phyloP scores from a whole-genome alignment of 2,329 filamentous ascomycete genomes.

The Paraconiothyrium brasiliense region DNA sequence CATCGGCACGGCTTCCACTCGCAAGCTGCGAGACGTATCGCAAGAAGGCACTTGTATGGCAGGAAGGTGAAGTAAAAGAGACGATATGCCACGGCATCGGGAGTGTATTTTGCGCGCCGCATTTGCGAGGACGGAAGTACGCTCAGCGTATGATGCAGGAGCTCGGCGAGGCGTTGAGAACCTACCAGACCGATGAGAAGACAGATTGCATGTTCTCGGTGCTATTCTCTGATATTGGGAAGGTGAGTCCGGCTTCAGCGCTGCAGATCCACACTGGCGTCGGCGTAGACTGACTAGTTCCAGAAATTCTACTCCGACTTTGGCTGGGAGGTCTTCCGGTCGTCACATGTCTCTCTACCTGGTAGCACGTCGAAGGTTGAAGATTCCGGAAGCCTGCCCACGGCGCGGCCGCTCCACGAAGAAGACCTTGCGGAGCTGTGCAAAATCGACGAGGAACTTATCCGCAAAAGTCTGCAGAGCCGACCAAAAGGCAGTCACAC shows the following conservation, averaged over 20 bases:
- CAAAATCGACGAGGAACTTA: conserved; percentile 68
- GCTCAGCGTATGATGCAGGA: conserved; percentile 81
- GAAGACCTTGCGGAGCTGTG: conserved; percentile 71
- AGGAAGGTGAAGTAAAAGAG: conserved; percentile 61
- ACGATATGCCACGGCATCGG: conserved; percentile 77
- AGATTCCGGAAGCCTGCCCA: conserved; percentile 21
- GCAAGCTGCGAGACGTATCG: conserved; percentile 67
- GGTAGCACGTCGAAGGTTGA: conserved; percentile 43
- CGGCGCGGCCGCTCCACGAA: conserved; percentile 61
- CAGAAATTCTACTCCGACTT: conserved; percentile 79
- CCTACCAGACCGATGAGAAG: conserved; percentile 58
- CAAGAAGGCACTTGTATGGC: conserved; percentile 58
- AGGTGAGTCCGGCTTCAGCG: conserved; percentile 60
- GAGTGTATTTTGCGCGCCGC: conserved; percentile 78
- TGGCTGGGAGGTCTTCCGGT: conserved; percentile 80
- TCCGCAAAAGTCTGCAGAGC: conserved; percentile 64
- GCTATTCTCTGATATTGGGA: conserved; percentile 85
- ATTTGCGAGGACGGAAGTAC: conserved; percentile 77
- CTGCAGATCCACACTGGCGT: conserved; percentile 67
- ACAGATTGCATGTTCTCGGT: conserved; percentile 72
- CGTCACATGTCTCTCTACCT: conserved; percentile 74
- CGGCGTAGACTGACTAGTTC: conserved; percentile 69
- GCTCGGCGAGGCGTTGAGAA: conserved; percentile 64
- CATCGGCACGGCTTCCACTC: conserved; percentile 56
- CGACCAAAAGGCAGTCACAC: conserved; percentile 55